phyloP scores from a whole-genome alignment of 352 stramenopile genomes.

The Thalassiosira exigua region DNA sequence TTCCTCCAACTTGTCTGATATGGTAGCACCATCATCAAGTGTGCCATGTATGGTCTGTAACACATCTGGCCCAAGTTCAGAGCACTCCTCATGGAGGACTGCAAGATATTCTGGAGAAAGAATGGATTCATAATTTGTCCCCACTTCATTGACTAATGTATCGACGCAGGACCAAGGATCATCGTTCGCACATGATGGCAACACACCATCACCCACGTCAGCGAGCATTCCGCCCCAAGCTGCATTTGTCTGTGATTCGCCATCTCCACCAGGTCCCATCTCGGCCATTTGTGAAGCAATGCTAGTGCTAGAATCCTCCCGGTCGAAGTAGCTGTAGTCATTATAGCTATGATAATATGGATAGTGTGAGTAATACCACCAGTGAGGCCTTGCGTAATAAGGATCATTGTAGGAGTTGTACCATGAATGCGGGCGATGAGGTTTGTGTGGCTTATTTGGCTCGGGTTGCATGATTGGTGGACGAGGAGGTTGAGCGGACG shows the following conservation, averaged over 20 bases:
- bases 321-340: too few species aligned
- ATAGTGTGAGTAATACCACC: too few species aligned
- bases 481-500: neutral
- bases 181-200: too few species aligned
- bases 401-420: constrained; percentile 36
- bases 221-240: too few species aligned
- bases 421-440: constrained; percentile 6
- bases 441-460: neutral
- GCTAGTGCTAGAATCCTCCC: too few species aligned
- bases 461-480: neutral
- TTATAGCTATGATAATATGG: constrained; percentile 30
- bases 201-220: too few species aligned
- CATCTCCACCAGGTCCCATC: too few species aligned
- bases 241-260: too few species aligned
- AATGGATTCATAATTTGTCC: too few species aligned
- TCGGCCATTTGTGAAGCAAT: too few species aligned
- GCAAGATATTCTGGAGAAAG: constrained; percentile 15
- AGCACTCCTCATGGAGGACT: constrained; percentile 20
- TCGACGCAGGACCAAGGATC: too few species aligned
- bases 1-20: constrained; percentile 25
- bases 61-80: constrained; percentile 31
- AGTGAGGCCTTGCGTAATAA: constrained; percentile 14
- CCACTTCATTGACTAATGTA: too few species aligned
- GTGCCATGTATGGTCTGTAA: constrained; percentile 9
- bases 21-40: constrained; percentile 27